Base-by-base conservation (phyloP, 805 yeast species). In the Danielia oregonensis region DNA sequence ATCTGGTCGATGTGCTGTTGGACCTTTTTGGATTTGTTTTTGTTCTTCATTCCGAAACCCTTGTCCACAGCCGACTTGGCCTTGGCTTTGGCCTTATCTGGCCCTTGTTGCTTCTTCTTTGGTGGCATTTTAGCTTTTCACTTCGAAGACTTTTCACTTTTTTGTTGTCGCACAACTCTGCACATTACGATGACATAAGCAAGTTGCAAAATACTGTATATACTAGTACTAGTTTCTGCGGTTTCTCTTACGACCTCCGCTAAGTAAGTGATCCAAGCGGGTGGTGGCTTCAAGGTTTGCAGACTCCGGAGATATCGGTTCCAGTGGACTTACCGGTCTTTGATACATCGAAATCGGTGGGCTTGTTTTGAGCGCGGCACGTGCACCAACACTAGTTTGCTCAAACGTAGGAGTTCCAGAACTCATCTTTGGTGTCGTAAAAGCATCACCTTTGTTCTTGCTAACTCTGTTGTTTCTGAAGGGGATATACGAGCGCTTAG, bases 21-120 rank as follows among this genome's bases (percentile, higher is more conserved):
- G 24, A 91, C 97, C 52, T 82, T 93, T 53, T 91, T 76, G 27
- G 97, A 88, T 57, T 88, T 86, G 66, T 93, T 91, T 61, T 93
- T 93, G 61, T 93, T 93, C 57, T 89, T 93, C 72, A 93, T 70
- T 39, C 98, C 98, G 57, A 93, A 93, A 2, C 97, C 86, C 66
- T 86, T 89, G 63, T 93, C 82, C 21, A 73, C 97, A 43, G 81
- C 80, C 36, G 76, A 68, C 52, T 76, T 70, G 54, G 77, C 76
- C 49, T 68, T 71, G 48, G 74, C 72, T 68, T 82, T 80, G 35
- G 76, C 78, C 65, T 84, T 83, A 53, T 78, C 78, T 54, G 76
- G 76, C 46, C 75, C 78, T 3, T 59, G 53, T n/a, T 39, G 66
- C 53, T 74, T 75, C 67, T 82, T 86, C 71, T 85, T 85, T 57